phyloP scores from a whole-genome alignment of 1,284 basidiomycete genomes.

The Xerocomus subilludens region DNA sequence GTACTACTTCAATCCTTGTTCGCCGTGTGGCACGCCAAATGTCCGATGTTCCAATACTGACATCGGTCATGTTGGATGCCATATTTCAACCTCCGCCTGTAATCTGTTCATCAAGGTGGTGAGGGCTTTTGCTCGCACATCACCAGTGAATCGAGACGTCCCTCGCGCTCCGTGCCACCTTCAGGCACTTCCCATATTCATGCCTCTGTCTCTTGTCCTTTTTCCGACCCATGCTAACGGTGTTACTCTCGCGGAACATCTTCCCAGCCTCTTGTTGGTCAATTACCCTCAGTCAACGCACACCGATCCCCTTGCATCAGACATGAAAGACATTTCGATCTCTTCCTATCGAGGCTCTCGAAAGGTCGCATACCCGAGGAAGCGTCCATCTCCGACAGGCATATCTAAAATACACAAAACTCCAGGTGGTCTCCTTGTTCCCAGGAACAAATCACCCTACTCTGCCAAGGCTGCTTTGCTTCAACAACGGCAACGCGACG shows the following conservation, averaged over 20 bases:
- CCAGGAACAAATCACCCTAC: constrained; percentile 70
- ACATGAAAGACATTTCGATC: constrained; percentile 80
- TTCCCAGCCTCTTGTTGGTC: constrained; percentile 60
- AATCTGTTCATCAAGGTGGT: constrained; percentile 22
- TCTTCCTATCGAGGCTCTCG: constrained; percentile 69
- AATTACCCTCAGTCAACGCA: constrained; percentile 57
- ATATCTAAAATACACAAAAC: constrained; percentile 74
- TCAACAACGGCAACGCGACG: constrained; percentile 74
- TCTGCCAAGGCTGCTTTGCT: constrained; percentile 68
- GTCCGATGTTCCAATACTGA: constrained; percentile 15
- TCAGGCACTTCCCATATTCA: constrained; percentile 33
- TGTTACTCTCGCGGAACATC: constrained; percentile 31
- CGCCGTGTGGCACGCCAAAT: constrained; percentile 22
- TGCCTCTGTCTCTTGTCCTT: constrained; percentile 26
- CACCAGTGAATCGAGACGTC: constrained; percentile 4
- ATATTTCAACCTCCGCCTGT: constrained; percentile 30
- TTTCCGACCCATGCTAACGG: constrained; percentile 37
- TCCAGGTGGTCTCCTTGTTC: constrained; percentile 59
- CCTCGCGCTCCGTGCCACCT: constrained; percentile 2
- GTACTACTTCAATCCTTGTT: constrained; percentile 23
- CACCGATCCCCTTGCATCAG: constrained; percentile 45
- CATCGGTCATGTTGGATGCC: constrained; percentile 32
- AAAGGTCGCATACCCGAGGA: constrained; percentile 78
- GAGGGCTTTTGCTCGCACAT: constrained; percentile 4
- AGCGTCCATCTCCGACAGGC: constrained; percentile 82